Evolutionary conservation across 73 alveolate species (phyloP).

Genomic region (Paramecium biaurelia): DNA sequence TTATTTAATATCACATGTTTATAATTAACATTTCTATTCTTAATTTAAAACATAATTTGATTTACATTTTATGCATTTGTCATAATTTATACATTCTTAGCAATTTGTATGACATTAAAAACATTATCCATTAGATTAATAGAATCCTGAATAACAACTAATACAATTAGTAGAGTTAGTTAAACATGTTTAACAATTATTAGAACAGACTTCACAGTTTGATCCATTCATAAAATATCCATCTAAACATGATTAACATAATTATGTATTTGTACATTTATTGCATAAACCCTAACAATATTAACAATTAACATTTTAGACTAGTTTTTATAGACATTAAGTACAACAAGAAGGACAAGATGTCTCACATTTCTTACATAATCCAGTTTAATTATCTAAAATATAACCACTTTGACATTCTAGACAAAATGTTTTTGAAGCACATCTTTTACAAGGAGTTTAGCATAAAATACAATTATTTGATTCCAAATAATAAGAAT

Average conservation of each 20-base stretch:
- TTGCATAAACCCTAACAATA: neutral
- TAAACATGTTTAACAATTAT: neutral
- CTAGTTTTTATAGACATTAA: neutral
- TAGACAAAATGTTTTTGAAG: neutral
- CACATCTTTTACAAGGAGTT: neutral
- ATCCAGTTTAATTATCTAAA: neutral
- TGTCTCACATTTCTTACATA: neutral
- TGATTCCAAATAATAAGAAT: neutral
- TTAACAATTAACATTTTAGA: neutral
- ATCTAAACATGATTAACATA: neutral
- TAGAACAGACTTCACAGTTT: neutral
- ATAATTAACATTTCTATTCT: neutral
- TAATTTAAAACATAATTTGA: neutral
- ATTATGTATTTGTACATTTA: neutral
- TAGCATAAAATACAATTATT: neutral
- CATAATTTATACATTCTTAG: neutral
- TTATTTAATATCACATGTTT: neutral
- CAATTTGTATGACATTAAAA: neutral
- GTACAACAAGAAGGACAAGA: neutral
- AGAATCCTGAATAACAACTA: neutral
- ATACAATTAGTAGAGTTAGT: neutral
- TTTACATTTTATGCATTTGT: neutral
- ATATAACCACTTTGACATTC: neutral
- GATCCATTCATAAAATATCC: neutral
- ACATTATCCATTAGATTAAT: neutral